A percentile compares a stretch with the other conserved stretches of the same genome.
These are phyloP conservation scores for Globisporangium alternatum DNA, from an alignment of 352 stramenopile genomes.

Conservation along the genomic window DNA sequence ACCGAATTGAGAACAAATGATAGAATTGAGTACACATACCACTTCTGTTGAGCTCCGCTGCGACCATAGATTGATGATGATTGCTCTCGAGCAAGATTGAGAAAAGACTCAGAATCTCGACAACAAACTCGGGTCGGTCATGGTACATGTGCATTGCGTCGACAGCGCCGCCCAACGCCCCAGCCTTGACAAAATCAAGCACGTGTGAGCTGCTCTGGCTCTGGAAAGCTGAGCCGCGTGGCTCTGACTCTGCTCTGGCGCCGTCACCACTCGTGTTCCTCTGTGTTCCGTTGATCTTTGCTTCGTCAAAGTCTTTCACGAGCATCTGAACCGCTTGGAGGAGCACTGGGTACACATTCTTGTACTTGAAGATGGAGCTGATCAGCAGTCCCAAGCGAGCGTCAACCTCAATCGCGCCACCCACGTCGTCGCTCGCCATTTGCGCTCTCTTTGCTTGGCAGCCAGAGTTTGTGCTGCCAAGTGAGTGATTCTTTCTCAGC, in stretches of 20 bases:
- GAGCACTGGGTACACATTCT: constrained; percentile 30
- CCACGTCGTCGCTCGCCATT: neutral
- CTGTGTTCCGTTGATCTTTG: neutral
- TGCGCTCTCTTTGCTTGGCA: neutral
- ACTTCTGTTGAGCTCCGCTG: neutral
- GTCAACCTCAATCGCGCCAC: constrained; percentile 17
- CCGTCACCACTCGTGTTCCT: neutral
- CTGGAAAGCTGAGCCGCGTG: neutral
- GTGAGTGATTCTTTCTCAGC: neutral
- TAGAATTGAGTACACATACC: neutral
- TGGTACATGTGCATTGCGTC: constrained; percentile 5
- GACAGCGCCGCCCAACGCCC: neutral
- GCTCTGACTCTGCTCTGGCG: neutral
- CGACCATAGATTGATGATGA: neutral
- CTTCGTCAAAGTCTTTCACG: constrained; percentile 8
- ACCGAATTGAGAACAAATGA: neutral
- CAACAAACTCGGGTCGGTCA: constrained; percentile 7
- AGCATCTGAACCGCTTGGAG: constrained; percentile 27
- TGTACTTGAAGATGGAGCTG: constrained; percentile 28
- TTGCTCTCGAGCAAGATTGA: neutral
- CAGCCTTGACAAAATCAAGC: constrained; percentile 2
- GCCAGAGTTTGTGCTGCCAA: neutral
- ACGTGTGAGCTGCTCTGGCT: neutral
- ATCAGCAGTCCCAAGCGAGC: constrained; percentile 26
- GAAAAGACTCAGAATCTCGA: neutral